A percentile compares a stretch with the other conserved stretches of the same genome.
These are phyloP conservation scores for Eurotiales sp. DNA, from an alignment of 2,329 filamentous ascomycete genomes.

Conservation along the genomic window DNA sequence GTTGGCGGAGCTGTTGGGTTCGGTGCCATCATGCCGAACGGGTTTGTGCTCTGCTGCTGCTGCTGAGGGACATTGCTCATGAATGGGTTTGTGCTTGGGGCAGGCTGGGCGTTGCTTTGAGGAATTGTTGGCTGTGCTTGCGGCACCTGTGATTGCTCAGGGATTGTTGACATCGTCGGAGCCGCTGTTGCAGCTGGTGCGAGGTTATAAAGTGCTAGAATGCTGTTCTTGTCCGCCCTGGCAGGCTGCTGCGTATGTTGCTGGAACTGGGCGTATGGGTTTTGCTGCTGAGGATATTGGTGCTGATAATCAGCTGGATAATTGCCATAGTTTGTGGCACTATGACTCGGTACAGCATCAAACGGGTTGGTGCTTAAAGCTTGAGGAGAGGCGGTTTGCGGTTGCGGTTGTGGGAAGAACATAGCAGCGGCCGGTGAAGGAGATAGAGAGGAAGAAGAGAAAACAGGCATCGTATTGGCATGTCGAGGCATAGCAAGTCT, in stretches of 20 bases:
- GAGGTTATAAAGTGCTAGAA: constrained; percentile 46
- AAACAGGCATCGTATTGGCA: constrained; percentile 37
- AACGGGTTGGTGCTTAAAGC: constrained; percentile 30
- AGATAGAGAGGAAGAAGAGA: constrained; percentile 21
- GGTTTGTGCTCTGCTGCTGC: constrained; percentile 11
- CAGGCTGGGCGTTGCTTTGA: constrained; percentile 22
- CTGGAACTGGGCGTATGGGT: constrained; percentile 13
- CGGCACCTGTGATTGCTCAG: constrained; percentile 28
- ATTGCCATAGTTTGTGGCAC: constrained; percentile 24
- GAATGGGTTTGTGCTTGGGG: constrained; percentile 1
- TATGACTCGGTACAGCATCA: constrained; percentile 26
- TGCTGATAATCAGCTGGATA: constrained; percentile 22
- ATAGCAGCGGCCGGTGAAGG: constrained; percentile 27
- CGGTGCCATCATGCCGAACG: constrained; percentile 22
- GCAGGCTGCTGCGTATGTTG: constrained; percentile 39
- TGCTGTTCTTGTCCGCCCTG: constrained; percentile 45
- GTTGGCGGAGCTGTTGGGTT: constrained; percentile 23
- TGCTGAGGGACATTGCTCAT: neutral
- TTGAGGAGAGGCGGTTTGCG: constrained; percentile 18
- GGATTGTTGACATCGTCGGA: constrained; percentile 26
- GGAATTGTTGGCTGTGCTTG: constrained; percentile 22
- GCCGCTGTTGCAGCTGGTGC: constrained; percentile 32
- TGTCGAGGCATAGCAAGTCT: constrained; percentile 26
- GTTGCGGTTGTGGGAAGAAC: constrained; percentile 24
- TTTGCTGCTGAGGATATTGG: constrained; percentile 21